These are phyloP conservation scores for Zygnema circumcarinatum DNA, from an alignment of 139 green algal genomes.

Conservation along the genomic window DNA sequence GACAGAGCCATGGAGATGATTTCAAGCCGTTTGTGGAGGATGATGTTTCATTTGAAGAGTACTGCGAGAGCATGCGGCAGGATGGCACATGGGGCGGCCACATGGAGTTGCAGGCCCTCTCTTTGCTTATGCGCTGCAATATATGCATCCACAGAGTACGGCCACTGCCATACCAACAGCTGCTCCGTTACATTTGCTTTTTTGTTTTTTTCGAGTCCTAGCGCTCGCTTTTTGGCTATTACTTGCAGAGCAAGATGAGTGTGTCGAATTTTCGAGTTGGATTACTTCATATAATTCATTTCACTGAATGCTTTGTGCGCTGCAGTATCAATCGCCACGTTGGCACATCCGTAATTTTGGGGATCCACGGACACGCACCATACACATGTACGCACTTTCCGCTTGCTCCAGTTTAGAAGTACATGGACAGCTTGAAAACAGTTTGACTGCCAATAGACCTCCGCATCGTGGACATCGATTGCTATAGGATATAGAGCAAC, in stretches of 20 bases:
- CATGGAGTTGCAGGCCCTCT: constrained; percentile 76
- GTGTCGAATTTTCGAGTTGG: no score
- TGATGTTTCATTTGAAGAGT: constrained; percentile 73
- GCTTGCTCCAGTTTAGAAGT: no score
- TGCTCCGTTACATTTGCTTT: not conserved
- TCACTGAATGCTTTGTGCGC: not conserved
- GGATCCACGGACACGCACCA: constrained; percentile 5
- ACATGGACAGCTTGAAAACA: no score
- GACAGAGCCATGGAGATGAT: constrained; percentile 45
- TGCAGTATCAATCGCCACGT: constrained; percentile 62
- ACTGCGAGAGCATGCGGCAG: constrained; percentile 72
- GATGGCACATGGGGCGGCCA: constrained; percentile 73
- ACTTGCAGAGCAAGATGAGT: no score
- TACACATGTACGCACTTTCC: constrained; percentile 37
- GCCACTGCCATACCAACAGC: not conserved
- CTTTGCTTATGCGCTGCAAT: constrained; percentile 58
- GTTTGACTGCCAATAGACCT: no score
- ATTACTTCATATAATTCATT: no score
- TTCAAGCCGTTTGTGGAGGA: constrained; percentile 77
- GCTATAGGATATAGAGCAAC: no score
- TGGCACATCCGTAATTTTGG: constrained; percentile 72
- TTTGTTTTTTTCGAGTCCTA: not conserved
- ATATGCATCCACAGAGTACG: constrained; percentile 71
- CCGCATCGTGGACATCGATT: no score
- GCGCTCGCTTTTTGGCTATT: not conserved